Base-by-base conservation (phyloP, 306 rosid species). In the Vachellia collinsii region DNA sequence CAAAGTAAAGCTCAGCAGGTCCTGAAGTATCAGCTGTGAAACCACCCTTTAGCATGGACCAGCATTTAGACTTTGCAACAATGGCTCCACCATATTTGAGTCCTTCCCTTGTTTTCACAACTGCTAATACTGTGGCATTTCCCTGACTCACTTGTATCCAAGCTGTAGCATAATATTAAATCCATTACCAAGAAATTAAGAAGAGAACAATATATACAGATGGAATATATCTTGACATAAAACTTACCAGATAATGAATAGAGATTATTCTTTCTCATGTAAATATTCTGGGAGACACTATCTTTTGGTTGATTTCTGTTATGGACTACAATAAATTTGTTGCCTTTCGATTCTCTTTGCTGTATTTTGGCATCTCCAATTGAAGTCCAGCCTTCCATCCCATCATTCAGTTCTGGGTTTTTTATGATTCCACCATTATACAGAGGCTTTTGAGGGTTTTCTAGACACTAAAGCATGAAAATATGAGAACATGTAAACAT, bases 31-130 rank as follows among this genome's bases (percentile, higher is more conserved):
- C 65, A 1, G 80, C 88, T 3, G 85, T 80, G 67, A 92, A 58
- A 70, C 97, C 98, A 80, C 97, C 97, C 86, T 94, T 94, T 20
- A 94, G 91, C 94, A 94, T 87, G 66, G 97, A 90, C 98, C 96
- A 92, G 43, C 97, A 94, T 8, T 79, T 86, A 9, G 87, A 68
- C 70, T 89, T 77, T 7, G 92, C 97, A 22, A 77, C 13, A 70
- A 84, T 38, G 14, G 85, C 75, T 79, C 91, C 97, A 42, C 85
- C 88, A 59, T 83, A 65, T 63, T 76, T 81, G 19, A 44, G 77
- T 39, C 88, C 90, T 1, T 37, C 42, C n/a, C 13, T 79, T 65
- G 94, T 89, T 82, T 88, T 92, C 58, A 88, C 73, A 16, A 83
- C 20, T n/a, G 96, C 97, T 54, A n/a, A 78, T 17, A 94, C 85